phyloP scores from a whole-genome alignment of 2,329 filamentous ascomycete species.

The Graphiopsis chlorocephala region DNA sequence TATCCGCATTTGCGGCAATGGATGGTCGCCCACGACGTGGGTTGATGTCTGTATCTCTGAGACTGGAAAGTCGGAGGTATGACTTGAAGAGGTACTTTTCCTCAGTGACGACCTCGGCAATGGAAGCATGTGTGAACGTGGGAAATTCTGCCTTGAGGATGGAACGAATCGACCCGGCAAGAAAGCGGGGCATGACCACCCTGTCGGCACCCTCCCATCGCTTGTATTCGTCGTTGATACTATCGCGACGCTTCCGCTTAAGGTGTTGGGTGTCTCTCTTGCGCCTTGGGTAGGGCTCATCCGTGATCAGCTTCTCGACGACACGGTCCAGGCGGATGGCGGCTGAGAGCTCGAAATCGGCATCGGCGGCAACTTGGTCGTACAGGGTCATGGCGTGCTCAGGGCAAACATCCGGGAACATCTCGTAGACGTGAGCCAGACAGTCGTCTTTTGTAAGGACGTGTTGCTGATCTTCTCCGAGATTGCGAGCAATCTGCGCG shows the following conservation, averaged over 20 bases:
- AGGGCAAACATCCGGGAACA: constrained; percentile 36
- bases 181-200: constrained; percentile 10
- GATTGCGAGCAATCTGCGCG: neutral
- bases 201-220: constrained; percentile 26
- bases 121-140: constrained; percentile 36
- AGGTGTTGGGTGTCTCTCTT: constrained; percentile 26
- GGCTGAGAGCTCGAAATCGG: constrained; percentile 15
- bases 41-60: constrained; percentile 20
- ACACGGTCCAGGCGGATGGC: constrained; percentile 27
- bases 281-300: constrained; percentile 29
- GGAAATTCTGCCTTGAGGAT: constrained; percentile 44
- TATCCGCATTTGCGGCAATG: constrained; percentile 22
- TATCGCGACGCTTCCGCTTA: constrained; percentile 32
- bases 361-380: constrained; percentile 15
- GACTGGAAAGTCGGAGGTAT: constrained; percentile 35
- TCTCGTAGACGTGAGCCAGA: constrained; percentile 29
- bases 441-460: constrained; percentile 22
- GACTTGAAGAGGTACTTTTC: constrained; percentile 40
- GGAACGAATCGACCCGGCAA: constrained; percentile 22
- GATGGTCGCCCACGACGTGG: constrained; percentile 24
- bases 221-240: constrained; percentile 24
- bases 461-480: constrained; percentile 6
- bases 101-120: constrained; percentile 30
- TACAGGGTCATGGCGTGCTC: constrained; percentile 31
- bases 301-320: constrained; percentile 29